phyloP scores from a whole-genome alignment of 2,329 filamentous ascomycete species.

The Calonectria leucothoes region DNA sequence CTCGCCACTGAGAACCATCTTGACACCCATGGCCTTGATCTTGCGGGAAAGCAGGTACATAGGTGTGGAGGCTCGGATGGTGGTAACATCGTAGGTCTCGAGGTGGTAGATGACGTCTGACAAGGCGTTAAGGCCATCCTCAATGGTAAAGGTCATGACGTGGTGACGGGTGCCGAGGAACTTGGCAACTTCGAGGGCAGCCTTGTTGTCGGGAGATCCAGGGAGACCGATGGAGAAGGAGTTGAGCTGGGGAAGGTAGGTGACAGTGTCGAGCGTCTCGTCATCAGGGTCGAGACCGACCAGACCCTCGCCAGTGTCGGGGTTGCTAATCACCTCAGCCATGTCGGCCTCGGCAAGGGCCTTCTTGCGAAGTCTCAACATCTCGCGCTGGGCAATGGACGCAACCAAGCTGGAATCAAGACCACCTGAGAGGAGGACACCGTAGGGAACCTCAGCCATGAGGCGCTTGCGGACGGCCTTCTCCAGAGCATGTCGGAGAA shows the following conservation, averaged over 20 bases:
- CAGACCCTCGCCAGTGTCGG: constrained; percentile 75
- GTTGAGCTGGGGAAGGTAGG: constrained; percentile 94
- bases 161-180: constrained; percentile 99
- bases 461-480: constrained; percentile 93
- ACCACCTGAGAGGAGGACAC: constrained; percentile 93
- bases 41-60: constrained; percentile 99
- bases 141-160: constrained; percentile 97
- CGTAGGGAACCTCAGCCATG: constrained; percentile 99
- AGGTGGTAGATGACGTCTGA: constrained; percentile 98
- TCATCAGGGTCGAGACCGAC: constrained; percentile 91
- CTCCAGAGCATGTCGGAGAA: constrained; percentile 85
- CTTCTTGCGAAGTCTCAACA: constrained; percentile 77
- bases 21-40: constrained; percentile 99
- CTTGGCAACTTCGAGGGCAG: constrained; percentile 91
- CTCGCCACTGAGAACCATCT: constrained; percentile 98
- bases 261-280: constrained; percentile 88
- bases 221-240: constrained; percentile 98
- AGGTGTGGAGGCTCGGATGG: constrained; percentile 96
- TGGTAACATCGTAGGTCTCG: constrained; percentile 98
- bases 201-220: constrained; percentile 90
- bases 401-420: constrained; percentile 96
- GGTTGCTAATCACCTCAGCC: constrained; percentile 56
- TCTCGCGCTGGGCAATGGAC: constrained; percentile 95
- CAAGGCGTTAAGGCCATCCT: constrained; percentile 95
- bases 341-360: constrained; percentile 61